A percentile compares a stretch with the other conserved stretches of the same genome.
Conservation (phyloP, 2,329 filamentous ascomycete species). For the Eurotiales sp. region DNA sequence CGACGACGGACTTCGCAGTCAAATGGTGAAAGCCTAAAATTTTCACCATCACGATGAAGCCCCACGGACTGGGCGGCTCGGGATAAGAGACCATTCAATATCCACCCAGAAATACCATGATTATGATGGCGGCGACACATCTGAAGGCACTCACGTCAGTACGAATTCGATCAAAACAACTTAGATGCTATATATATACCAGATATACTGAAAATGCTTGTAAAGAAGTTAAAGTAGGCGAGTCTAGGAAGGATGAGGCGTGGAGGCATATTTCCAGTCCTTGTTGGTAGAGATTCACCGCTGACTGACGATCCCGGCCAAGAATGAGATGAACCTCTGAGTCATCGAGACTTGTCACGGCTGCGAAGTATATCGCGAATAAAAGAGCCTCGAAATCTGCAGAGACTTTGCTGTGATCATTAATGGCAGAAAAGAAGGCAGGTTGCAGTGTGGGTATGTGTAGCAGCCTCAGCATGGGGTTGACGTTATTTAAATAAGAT, state of each 20-base stretch:
- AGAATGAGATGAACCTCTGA: conserved; percentile 15
- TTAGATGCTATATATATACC: too few species aligned
- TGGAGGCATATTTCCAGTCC: conserved; percentile 33
- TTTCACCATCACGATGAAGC: conserved; percentile 48
- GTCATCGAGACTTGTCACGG: conserved; percentile 14
- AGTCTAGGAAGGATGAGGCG: conserved; percentile 35
- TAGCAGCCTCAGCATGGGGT: conserved; percentile 20
- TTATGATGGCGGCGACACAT: conserved; percentile 13
- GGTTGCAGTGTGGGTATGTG: conserved; percentile 21
- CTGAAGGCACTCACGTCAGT: not conserved
- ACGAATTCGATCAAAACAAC: too few species aligned
- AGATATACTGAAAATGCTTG: conserved; percentile 32
- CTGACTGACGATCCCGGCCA: conserved; percentile 11
- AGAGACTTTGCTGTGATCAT: conserved; percentile 9
- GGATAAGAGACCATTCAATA: conserved; percentile 47
- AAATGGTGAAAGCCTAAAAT: conserved; percentile 47
- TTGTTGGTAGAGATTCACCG: conserved; percentile 12
- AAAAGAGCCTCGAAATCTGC: conserved; percentile 13
- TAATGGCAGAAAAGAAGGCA: conserved; percentile 20
- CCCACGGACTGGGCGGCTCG: conserved; percentile 50
- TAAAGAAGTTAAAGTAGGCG: conserved; percentile 26
- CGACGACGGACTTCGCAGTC: conserved; percentile 51
- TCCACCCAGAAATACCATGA: conserved; percentile 33
- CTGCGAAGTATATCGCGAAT: conserved; percentile 20
- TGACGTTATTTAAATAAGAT: conserved; percentile 20